Conservation (phyloP, 306 rosid species). For the Gastrolobium bilobum region DNA sequence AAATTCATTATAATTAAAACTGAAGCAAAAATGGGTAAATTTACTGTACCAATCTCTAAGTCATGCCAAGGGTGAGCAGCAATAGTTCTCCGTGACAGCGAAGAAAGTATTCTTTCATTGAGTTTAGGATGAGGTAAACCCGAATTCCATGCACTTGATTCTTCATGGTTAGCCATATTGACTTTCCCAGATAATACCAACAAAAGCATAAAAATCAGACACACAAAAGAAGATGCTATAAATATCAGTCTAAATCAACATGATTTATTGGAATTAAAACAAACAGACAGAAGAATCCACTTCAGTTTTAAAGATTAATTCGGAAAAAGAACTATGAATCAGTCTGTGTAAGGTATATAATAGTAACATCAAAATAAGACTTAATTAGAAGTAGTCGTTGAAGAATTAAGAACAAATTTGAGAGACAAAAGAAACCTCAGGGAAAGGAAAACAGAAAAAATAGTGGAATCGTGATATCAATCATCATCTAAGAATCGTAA, state of each 20-base stretch:
- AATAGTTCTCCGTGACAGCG: conserved; percentile 81
- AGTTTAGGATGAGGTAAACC: conserved; percentile 57
- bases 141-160: conserved; percentile 52
- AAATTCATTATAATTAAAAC: conserved; percentile 13
- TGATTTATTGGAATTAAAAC: conserved; percentile 1
- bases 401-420: not conserved
- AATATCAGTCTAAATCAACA: conserved; percentile 19
- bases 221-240: conserved; percentile 1
- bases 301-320: not conserved
- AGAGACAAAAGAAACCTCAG: conserved; percentile 3
- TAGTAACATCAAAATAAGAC: not conserved
- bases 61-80: conserved; percentile 99
- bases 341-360: not conserved
- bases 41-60: conserved; percentile 79
- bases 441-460: not conserved
- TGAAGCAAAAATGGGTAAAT: not conserved
- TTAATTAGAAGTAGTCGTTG: not conserved
- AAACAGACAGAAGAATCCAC: conserved; percentile 22
- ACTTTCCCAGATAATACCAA: conserved; percentile 46
- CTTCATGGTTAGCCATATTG: conserved; percentile 73
- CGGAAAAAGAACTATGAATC: conserved; percentile 5
- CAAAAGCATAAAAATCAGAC: conserved; percentile 21
- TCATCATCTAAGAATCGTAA: not conserved
- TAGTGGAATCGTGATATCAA: not conserved
- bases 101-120: conserved; percentile 92